Percentiles rank a stretch among this genome's conserved stretches.
Conservation (phyloP, 306 rosid species). For the Cucurbita moschata region DNA sequence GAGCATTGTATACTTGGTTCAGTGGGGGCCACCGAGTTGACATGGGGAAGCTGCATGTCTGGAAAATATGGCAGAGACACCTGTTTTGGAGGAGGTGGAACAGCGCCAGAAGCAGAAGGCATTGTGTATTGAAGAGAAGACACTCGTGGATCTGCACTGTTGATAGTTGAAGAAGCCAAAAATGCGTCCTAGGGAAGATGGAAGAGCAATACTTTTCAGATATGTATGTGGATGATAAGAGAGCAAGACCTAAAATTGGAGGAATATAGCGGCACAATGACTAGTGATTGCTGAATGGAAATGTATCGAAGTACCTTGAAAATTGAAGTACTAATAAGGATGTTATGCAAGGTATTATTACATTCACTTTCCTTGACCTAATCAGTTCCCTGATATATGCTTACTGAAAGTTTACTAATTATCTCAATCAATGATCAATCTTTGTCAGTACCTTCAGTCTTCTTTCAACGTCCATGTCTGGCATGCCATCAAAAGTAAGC, state of each 20-base stretch:
- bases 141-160: conserved; percentile 52
- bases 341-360: neutral
- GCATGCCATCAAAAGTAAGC: conserved; percentile 65
- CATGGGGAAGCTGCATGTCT: conserved; percentile 48
- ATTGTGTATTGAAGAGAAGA: conserved; percentile 33
- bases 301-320: neutral
- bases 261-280: neutral
- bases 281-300: neutral
- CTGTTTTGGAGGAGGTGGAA: conserved; percentile 42
- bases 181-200: conserved; percentile 43
- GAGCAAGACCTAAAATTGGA: neutral
- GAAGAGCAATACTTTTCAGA: neutral
- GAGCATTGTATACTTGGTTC: conserved; percentile 77
- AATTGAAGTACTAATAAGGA: neutral
- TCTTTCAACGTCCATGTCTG: conserved; percentile 79
- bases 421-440: conserved; percentile 5
- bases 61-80: conserved; percentile 34
- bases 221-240: neutral
- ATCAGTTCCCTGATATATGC: neutral
- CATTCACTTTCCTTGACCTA: neutral
- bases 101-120: conserved; percentile 46
- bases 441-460: conserved; percentile 56
- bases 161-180: conserved; percentile 37
- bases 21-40: conserved; percentile 40
- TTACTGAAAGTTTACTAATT: neutral